Evolutionary conservation across 805 yeast genomes (phyloP).

Genomic region (Zygosaccharomyces bisporus): DNA sequence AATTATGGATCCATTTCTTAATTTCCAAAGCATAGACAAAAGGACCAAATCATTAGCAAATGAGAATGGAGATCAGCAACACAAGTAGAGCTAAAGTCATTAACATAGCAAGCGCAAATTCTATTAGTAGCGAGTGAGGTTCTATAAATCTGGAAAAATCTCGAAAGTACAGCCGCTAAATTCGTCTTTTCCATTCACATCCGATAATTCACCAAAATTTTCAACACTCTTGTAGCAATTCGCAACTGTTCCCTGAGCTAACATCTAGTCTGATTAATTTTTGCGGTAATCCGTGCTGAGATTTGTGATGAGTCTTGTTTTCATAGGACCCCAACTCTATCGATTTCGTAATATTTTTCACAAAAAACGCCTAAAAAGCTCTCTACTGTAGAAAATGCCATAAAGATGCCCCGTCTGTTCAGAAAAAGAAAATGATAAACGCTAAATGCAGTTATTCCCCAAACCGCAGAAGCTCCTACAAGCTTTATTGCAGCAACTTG

Average conservation of each 20-base stretch:
- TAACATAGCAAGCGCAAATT: too few species aligned
- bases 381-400: not conserved
- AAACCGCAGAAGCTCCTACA: not conserved
- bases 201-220: too few species aligned
- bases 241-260: not conserved
- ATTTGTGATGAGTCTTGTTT: too few species aligned
- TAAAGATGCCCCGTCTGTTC: not conserved
- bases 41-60: too few species aligned
- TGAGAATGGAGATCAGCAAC: too few species aligned
- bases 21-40: too few species aligned
- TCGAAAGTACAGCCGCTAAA: too few species aligned
- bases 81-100: too few species aligned
- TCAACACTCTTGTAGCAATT: slow-evolving; percentile 3
- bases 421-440: not conserved
- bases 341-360: slow-evolving; percentile 2
- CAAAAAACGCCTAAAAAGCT: not conserved
- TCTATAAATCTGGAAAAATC: too few species aligned
- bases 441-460: slow-evolving; percentile 4
- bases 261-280: not conserved
- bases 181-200: too few species aligned
- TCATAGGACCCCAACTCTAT: not conserved
- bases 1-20: too few species aligned
- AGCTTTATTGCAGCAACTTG: not conserved
- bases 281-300: not conserved
- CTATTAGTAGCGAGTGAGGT: too few species aligned